Evolutionary conservation across 805 yeast species (phyloP).

Genomic region (Saccharomycopsis sp.): DNA sequence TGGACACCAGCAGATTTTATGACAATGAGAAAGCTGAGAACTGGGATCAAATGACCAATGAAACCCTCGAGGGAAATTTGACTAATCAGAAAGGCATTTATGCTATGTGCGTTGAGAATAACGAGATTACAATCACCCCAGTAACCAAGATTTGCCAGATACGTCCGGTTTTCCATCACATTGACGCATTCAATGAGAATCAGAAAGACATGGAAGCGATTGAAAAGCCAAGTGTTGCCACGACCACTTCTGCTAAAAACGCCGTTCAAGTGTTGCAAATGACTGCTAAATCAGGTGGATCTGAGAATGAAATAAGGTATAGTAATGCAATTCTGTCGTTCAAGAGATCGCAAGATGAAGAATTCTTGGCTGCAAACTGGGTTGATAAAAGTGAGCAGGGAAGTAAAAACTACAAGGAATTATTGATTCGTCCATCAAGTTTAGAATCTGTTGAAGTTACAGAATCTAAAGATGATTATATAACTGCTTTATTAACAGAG

Average conservation of each 20-base stretch:
- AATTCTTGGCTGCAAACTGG: conserved; percentile 38
- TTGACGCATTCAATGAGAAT: conserved; percentile 51
- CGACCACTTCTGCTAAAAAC: conserved; percentile 21
- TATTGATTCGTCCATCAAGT: conserved; percentile 20
- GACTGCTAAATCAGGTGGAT: conserved; percentile 60
- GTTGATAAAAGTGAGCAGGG: conserved; percentile 32
- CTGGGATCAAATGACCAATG: conserved; percentile 57
- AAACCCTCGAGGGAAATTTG: conserved; percentile 67
- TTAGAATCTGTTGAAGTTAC: not conserved
- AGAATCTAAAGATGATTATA: not conserved
- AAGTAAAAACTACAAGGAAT: conserved; percentile 25
- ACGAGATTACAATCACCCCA: conserved; percentile 56
- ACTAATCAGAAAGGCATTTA: conserved; percentile 43
- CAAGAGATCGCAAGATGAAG: conserved; percentile 58
- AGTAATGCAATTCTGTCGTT: conserved; percentile 67
- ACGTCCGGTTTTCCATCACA: conserved; percentile 73
- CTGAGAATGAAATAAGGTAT: conserved; percentile 49
- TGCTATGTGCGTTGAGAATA: conserved; percentile 34
- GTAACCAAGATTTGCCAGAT: conserved; percentile 66
- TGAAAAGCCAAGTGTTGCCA: conserved; percentile 29
- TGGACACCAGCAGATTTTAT: conserved; percentile 60
- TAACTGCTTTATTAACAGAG: not conserved
- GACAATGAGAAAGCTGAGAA: conserved; percentile 55
- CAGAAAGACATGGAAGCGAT: conserved; percentile 36
- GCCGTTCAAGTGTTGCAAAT: conserved; percentile 62